Base-by-base conservation (phyloP, 148 eudicot species). In the Rhododendron ovatum region DNA sequence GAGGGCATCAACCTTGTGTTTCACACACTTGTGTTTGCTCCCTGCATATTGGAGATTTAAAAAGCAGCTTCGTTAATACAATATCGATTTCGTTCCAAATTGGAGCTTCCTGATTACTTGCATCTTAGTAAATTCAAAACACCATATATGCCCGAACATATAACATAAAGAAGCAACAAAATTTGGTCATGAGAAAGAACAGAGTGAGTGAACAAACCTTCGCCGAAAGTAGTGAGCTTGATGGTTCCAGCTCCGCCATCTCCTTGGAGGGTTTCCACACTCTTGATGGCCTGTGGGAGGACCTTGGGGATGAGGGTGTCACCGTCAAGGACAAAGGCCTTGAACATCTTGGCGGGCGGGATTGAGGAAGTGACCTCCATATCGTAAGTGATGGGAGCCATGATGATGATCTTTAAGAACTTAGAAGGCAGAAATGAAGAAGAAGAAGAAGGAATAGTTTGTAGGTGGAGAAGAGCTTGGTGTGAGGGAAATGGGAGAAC, bases 291-390 rank as follows among this genome's bases (percentile, higher is more conserved):
- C 33, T 85, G 80, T 0, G 88, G 91, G 28, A 89, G 17, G 35
- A 87, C 69, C 81, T 89, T 83, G 30, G 89, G 91, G 77, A 89
- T 48, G 45, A 89, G 86, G 86, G 48, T 89, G 84, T 87, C 88
- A 6, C 57, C 55, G 24, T 89, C 88, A 17, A 89, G 80, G 79
- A 87, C 48, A 35, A 83, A 86, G 28, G 85, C 82, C 63, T 89
- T 89, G 88, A 78, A 89, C 79, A 89, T 1, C 75, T 84, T 89
- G 8, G 51, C 39, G 7, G 89, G 83, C 1, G 91, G 83, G 88
- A 89, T 86, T 47, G 91, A 30, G 83, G 80, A 83, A 26, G 51
- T 48, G 39, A 67, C 5, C 74, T 67, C 74, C 14, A 11, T 67
- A 67, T 67, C 37, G 17, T 26, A 67, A 67, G 74, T 67, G 74